Percentiles rank a stretch among this genome's conserved stretches.
phyloP scores from a whole-genome alignment of 768 basidiomycete species.

The Boletales sp. region DNA sequence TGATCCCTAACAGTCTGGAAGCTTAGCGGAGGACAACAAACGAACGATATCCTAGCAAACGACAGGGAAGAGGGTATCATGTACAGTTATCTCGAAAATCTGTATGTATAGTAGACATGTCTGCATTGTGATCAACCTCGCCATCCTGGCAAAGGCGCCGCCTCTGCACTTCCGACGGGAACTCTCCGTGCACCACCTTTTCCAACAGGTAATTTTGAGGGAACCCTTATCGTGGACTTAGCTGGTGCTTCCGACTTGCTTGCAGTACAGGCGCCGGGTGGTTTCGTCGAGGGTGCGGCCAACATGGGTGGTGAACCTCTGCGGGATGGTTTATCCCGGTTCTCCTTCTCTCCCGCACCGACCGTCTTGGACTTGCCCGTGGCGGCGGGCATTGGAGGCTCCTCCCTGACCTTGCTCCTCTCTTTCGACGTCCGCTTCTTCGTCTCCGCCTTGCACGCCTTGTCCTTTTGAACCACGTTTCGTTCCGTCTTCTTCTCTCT shows the following conservation, averaged over 20 bases:
- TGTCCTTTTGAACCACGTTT: conserved; percentile 23
- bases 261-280: neutral
- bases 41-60: neutral
- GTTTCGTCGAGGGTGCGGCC: conserved; percentile 19
- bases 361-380: conserved; percentile 29
- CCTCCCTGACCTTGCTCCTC: conserved; percentile 38
- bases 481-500: conserved; percentile 42
- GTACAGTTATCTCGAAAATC: conserved; percentile 17
- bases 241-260: conserved; percentile 11
- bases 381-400: conserved; percentile 6
- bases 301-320: conserved; percentile 22
- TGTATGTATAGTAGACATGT: conserved; percentile 12
- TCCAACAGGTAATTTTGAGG: conserved; percentile 32
- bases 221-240: conserved; percentile 10
- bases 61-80: conserved; percentile 14
- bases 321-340: conserved; percentile 33
- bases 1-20: conserved; percentile 17
- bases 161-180: conserved; percentile 62
- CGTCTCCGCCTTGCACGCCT: conserved; percentile 7
- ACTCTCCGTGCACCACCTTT: conserved; percentile 61
- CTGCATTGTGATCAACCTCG: conserved; percentile 35
- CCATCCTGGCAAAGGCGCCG: conserved; percentile 50
- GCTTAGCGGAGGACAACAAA: neutral
- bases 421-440: conserved; percentile 35
- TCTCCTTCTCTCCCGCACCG: conserved; percentile 33